phyloP scores from a whole-genome alignment of 2,329 filamentous ascomycete species.

The Botrytis medusae region DNA sequence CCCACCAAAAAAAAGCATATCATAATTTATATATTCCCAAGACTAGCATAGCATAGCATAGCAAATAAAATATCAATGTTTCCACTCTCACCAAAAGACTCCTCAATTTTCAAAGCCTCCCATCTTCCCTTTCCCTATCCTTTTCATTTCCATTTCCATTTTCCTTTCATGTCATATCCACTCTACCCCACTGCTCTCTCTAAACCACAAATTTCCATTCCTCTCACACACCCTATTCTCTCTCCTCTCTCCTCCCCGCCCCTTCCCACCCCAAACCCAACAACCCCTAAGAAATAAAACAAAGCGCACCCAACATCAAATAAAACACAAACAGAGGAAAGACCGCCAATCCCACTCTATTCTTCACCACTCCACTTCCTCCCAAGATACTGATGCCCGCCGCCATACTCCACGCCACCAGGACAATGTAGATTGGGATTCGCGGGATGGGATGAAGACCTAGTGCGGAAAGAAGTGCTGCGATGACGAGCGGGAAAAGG shows the following conservation, averaged over 20 bases:
- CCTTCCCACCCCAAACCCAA: no score
- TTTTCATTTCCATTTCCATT: not conserved
- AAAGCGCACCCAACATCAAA: slow-evolving; percentile 21
- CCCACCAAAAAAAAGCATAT: no score
- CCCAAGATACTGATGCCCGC: slow-evolving; percentile 51
- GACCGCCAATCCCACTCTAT: slow-evolving; percentile 24
- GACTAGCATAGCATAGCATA: no score
- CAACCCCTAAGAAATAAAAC: slow-evolving; percentile 23
- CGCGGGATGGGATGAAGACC: slow-evolving; percentile 75
- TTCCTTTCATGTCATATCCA: no score
- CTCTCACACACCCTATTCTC: not conserved
- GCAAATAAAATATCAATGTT: not conserved
- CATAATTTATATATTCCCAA: no score
- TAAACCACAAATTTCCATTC: not conserved
- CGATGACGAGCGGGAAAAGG: slow-evolving; percentile 93
- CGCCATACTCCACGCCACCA: slow-evolving; percentile 90
- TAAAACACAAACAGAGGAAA: slow-evolving; percentile 28
- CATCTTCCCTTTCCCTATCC: no score
- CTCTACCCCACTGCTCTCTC: not conserved
- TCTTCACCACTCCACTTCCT: slow-evolving; percentile 26
- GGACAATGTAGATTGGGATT: slow-evolving; percentile 85
- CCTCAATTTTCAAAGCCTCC: not conserved
- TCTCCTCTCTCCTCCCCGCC: not conserved
- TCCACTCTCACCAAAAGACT: not conserved
- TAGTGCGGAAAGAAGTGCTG: slow-evolving; percentile 82